Evolutionary conservation across 768 basidiomycete species (phyloP), one percentile per base, ranked within the genome.

Genomic region (Leucocoprinus leucothites): DNA sequence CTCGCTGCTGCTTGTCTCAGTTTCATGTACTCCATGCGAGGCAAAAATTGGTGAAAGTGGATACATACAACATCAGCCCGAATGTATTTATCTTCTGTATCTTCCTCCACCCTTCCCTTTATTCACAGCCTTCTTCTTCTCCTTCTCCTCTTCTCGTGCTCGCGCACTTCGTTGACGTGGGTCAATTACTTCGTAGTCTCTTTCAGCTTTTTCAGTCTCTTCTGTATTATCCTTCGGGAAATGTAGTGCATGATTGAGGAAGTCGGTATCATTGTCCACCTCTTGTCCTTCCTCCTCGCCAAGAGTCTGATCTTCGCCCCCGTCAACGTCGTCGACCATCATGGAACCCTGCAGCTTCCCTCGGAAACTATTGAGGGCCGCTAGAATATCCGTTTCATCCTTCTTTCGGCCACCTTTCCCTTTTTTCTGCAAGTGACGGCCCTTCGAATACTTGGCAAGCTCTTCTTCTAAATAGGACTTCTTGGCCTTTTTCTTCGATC

Each of bases 131-230:
- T 70, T 73, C 66, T 84, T 89, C 62, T 84, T 74, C 57, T 89
- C 87, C 60, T 76, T 74, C 61, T 91, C 90, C 64, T 94, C 91
- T 63, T 92, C 87, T 63, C 77, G 82, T 22, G 91, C 91, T 46
- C 81, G 72, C 21, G 87, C 89, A 42, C 85, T 78, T 53, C 91
- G 71, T 46, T 81, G 79, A 56, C 91, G 72, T 0, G 91, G 91
- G 65, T 94, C 91, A 65, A 94, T 94, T 24, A 94, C 91, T 70
- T 94, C 91, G 63, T 92, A 93, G 55, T 94, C 91, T 51, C 89
- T 71, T 66, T 91, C 87, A 1, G 89, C 91, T 68, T 91, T 91
- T 57, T 67, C 67, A 21, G 77, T 78, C 69, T 93, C 91, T 62
- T 90, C 90, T 21, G 75, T 77, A 60, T 91, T 82, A 44, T 85